Evolutionary conservation across 1,284 basidiomycete species (phyloP).

Genomic region (Violaceomyces palustris): DNA sequence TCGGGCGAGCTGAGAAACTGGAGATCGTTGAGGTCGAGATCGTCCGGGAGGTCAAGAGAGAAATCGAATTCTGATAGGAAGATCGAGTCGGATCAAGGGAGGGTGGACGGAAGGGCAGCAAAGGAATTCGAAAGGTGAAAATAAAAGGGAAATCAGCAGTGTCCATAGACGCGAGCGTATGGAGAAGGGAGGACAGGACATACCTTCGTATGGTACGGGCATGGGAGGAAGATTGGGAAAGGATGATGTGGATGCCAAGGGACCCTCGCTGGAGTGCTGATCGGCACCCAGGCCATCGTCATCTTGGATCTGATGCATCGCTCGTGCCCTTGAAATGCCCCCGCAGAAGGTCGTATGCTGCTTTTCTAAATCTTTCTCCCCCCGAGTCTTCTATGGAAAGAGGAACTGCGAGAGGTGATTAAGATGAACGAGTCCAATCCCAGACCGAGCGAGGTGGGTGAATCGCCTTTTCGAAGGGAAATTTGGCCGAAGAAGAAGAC

Average conservation of each 20-base stretch:
- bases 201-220: conserved; percentile 44
- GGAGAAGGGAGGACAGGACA: background rate
- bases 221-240: conserved; percentile 38
- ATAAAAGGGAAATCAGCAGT: background rate
- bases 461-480: too few species aligned
- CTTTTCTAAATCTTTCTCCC: too few species aligned
- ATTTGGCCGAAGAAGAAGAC: too few species aligned
- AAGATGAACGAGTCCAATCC: too few species aligned
- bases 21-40: conserved; percentile 31
- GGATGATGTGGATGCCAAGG: background rate
- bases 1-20: conserved; percentile 29
- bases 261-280: too few species aligned
- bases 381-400: too few species aligned
- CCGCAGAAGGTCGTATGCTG: too few species aligned
- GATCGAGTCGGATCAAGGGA: too few species aligned
- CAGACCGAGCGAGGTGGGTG: too few species aligned
- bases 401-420: too few species aligned
- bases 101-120: background rate
- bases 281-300: too few species aligned
- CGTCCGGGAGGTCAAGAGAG: conserved; percentile 37
- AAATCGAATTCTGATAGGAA: conserved; percentile 40
- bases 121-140: background rate
- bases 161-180: background rate
- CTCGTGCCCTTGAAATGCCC: background rate
- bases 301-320: too few species aligned